phyloP scores from a whole-genome alignment of 768 basidiomycete genomes.

The Russula compacta region DNA sequence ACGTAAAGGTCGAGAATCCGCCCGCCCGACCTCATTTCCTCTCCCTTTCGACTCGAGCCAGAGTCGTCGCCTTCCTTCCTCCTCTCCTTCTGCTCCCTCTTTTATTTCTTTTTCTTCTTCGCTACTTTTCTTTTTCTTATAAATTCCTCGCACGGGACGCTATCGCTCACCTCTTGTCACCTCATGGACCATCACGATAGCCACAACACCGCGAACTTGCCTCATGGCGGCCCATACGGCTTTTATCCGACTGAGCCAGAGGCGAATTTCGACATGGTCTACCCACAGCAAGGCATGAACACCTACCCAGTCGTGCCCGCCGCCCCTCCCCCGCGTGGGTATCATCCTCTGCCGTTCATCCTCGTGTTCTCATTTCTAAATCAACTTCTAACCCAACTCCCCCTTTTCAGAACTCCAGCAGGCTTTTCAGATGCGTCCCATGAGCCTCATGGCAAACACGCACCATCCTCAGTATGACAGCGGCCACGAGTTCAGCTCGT shows the following conservation, averaged over 20 bases:
- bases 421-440: conserved; percentile 46
- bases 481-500: conserved; percentile 46
- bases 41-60: conserved; percentile 1
- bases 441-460: conserved; percentile 56
- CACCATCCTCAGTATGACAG: conserved; percentile 46
- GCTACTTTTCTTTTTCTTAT: conserved; percentile 11
- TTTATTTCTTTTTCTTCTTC: conserved; percentile 25
- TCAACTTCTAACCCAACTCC: conserved; percentile 29
- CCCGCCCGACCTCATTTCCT: neutral
- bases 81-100: conserved; percentile 25
- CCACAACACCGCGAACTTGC: conserved; percentile 22
- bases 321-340: conserved; percentile 68
- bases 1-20: neutral
- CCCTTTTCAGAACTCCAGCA: conserved; percentile 60
- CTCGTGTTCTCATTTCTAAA: conserved; percentile 56
- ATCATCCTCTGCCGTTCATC: conserved; percentile 32
- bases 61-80: neutral
- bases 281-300: conserved; percentile 37
- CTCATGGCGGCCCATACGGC: conserved; percentile 27
- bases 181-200: conserved; percentile 27
- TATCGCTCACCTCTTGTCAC: conserved; percentile 19
- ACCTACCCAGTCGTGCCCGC: conserved; percentile 48
- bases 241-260: conserved; percentile 30
- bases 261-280: conserved; percentile 28
- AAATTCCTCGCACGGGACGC: conserved; percentile 20